Evolutionary conservation across 257 asterid genomes (phyloP), one percentile per base, ranked within the genome.

Genomic region (Solanum chaucha): DNA sequence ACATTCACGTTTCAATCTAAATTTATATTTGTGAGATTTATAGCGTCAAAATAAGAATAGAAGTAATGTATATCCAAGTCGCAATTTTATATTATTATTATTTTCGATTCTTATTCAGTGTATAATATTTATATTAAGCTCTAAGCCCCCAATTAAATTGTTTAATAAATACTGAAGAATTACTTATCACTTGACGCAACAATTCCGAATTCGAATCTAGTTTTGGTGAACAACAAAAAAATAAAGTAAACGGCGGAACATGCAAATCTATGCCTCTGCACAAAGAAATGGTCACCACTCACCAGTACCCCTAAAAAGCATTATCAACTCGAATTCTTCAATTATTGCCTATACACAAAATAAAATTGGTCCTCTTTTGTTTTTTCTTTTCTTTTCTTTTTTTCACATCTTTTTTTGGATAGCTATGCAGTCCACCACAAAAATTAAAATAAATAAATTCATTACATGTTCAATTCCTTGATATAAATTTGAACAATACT

Each of bases 201-300:
- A 73, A 36, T 36, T 9, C 1, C 1, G 0, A 36, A 73, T 7
- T 73, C 5, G 10, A 36, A 36, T 35, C 9, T 11, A 19, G 4
- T 9, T 2, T 19, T 0, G 0, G 1, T n/a, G 71, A 90, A 89
- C 92, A 87, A 87, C 85, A 90, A 91, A 88, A 87, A 74, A 90
- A 93, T 87, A 87, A 74, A 88, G 90, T 91, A 87, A 90, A 87
- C 90, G 89, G 90, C 80, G 91, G 88, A 91, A 89, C 92, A 88
- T 90, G 93, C 88, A 89, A 32, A 48, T 80, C 17, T 80, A 28
- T 3, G 41, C 38, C 41, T 46, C 26, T 80, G 15, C 65, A 46
- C 64, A 44, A 88, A 44, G 41, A 61, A 26, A 74, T 34, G 68
- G 59, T 73, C 65, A 55, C 72, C 75, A 41, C 26, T 55, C 65